Base-by-base conservation (phyloP, 2,329 filamentous ascomycete genomes). In the Emericellopsis cladophorae region DNA sequence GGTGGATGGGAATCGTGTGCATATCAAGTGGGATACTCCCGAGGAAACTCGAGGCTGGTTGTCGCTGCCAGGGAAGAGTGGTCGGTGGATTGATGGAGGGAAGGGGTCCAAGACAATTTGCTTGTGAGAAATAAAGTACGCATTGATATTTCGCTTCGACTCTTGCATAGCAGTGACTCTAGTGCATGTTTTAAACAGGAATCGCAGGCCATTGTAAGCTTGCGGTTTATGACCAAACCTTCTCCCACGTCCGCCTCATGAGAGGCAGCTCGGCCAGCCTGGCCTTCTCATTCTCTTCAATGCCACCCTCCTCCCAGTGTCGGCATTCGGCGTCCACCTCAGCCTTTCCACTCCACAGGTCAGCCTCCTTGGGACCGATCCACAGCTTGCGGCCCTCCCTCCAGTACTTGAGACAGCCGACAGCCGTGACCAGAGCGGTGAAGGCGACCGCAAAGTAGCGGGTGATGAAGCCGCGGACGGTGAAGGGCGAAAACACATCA, bases 371-470 rank as follows among this genome's bases (percentile, higher is more conserved):
- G 1, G 75, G 64, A 37, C 62, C 64, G 40, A 70, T 58, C 44
- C 72, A 66, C 0, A 79, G 83, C 51, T 66, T 68, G 56, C 80
- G 75, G 48, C 74, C 42, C 2, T 82, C 8, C 59, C 87, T 88
- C 75, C 79, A 86, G 48, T 73, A 74, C 5, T 66, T 64, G 24
- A 75, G 57, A 8, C 62, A 68, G 18, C 18, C 18, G 18, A 21
- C 18, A 21, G 18, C 18, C 18, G 18, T 21, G 18, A 21, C 18
- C 18, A 21, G 18, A 5, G 18, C 18, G 5, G 18, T 21, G 18
- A 21, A 21, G 5, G 18, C 18, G 18, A 21, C 18, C 18, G 18
- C 18, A 49, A 76, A 72, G 54, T 76, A 76, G 14, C 61, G 61
- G 2, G 71, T 70, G 40, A 76, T 48, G 53, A 76, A 76, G 35